Evolutionary conservation across 2,329 filamentous ascomycete genomes (phyloP), one percentile per base, ranked within the genome.

Genomic region (Penicillium sp.): DNA sequence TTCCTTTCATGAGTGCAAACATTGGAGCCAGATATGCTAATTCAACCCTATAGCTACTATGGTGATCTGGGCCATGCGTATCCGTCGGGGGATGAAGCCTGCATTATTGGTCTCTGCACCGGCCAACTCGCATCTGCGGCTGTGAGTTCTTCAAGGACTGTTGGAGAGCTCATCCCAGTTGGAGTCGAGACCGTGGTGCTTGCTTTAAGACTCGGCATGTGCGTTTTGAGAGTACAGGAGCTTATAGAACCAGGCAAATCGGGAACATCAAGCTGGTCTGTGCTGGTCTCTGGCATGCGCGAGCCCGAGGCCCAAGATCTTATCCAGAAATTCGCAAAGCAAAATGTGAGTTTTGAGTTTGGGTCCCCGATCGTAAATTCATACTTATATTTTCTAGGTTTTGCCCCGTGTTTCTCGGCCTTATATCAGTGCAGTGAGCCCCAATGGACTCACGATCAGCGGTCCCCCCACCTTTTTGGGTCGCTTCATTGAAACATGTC

Each of bases 361-460:
- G n/a, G 13, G 2, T 23, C 32, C 6, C 8, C 13, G 13, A 11
- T 44, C n/a, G 51, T 30, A 18, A 16, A 19, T 7, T 3, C 4
- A 47, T 13, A 47, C 60, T 59, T 53, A 55, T 23, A 8, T 34
- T 8, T 5, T 4, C 3, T 18, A 73, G 66, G 75, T 74, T 36
- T 79, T 83, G 55, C 72, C 81, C 39, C 70, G 70, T 16, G 78
- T 80, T 41, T 79, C 73, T 53, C 78, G 75, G 58, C 80, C 82
- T 2, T 85, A 84, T 70, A 74, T 85, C 66, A 84, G 82, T 63
- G 82, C 82, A 14, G 77, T 84, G 56, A 83, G 81, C 59, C 77
- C 78, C 35, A 83, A 82, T 73, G 81, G 82, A 35, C 70, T 85
- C 52, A 85, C 82, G 14, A 78, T 85, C 66, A 84, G 81, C 59